A percentile compares a stretch with the other conserved stretches of the same genome.
These are phyloP conservation scores for Aurifilum marmelostoma DNA, from an alignment of 2,329 filamentous ascomycete genomes.

Conservation along the genomic window DNA sequence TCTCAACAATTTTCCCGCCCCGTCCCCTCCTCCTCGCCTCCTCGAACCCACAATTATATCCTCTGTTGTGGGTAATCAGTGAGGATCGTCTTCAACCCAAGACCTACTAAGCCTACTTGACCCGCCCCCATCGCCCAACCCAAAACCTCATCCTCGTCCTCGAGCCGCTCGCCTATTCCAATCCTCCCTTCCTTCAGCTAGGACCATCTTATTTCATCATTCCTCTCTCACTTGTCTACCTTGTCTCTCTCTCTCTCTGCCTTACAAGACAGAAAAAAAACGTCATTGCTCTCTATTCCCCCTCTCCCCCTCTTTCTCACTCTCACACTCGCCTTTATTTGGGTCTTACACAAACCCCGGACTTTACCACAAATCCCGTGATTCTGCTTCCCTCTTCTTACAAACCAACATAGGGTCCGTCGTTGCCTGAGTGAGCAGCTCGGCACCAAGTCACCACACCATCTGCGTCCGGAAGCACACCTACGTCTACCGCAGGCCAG, in stretches of 20 bases:
- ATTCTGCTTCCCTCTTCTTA: not conserved
- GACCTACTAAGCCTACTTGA: not conserved
- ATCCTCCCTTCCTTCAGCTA: conserved; percentile 1
- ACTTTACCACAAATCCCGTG: conserved; percentile 12
- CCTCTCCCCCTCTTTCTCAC: not conserved
- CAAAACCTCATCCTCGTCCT: not conserved
- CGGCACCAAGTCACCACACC: conserved; percentile 12
- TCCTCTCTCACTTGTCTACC: not conserved
- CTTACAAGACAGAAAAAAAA: too few species aligned
- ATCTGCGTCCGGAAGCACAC: conserved; percentile 24
- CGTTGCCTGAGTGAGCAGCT: conserved; percentile 21
- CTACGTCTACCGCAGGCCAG: conserved; percentile 23
- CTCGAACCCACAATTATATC: not conserved
- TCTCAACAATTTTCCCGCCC: not conserved
- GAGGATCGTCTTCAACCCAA: not conserved
- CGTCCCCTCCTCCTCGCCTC: not conserved
- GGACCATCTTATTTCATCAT: conserved; percentile 2
- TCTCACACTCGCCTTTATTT: not conserved
- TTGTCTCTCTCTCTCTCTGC: not conserved
- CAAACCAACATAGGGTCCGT: conserved; percentile 21
- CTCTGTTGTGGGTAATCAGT: not conserved
- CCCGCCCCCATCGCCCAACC: not conserved
- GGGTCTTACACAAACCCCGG: not conserved
- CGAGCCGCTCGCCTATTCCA: not conserved
- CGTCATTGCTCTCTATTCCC: not conserved